Base-by-base conservation (phyloP, 2,329 filamentous ascomycete species). In the Paecilomyces formosus region DNA sequence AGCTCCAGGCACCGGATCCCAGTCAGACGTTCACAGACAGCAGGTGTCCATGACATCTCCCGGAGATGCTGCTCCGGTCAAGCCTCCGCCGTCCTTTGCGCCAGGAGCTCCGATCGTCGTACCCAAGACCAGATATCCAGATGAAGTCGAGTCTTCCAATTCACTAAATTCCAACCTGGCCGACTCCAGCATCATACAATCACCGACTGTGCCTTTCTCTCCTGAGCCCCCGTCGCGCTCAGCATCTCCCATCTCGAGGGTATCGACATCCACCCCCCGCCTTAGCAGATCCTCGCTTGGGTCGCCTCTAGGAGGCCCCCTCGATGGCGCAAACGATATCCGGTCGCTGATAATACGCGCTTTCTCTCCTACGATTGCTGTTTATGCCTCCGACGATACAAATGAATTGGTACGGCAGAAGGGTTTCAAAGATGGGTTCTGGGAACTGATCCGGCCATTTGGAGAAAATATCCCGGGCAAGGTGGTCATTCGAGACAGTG, bases 391-490 rank as follows among this genome's bases (percentile, higher is more conserved):
- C 13, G 78, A 83, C 15, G 93, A 97, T 70, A 94, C 91, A 0
- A 89, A 97, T 69, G 83, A 87, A 58, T 76, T 99, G 59, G 82
- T 92, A 57, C 82, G 81, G 60, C 86, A 88, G 63, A 99, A 99
- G 75, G 95, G 95, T 0, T 90, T 97, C 64, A 79, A 85, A 45
- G 82, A 86, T 52, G 92, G 93, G 0, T 80, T 99, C 54, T 87
- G 92, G 79, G 89, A 96, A 72, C 78, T 99, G 24, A 77, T 99
- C 58, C 82, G 93, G 55, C 93, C 94, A 0, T 99, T 96, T 76
- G 94, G 94, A 30, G 94, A 99, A 75, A 84, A 82, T 15, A 83
- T 97, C 0, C 85, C 88, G 55, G 94, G 94, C 30, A 96, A 94
- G 69, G 88, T 99, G 55, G 89, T 89, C 3, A 88, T 97, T 57